Percentiles rank a stretch among this genome's conserved stretches.
These are phyloP conservation scores for Gossypioides kirkii DNA, from an alignment of 345 rosid genomes.

Conservation along the genomic window DNA sequence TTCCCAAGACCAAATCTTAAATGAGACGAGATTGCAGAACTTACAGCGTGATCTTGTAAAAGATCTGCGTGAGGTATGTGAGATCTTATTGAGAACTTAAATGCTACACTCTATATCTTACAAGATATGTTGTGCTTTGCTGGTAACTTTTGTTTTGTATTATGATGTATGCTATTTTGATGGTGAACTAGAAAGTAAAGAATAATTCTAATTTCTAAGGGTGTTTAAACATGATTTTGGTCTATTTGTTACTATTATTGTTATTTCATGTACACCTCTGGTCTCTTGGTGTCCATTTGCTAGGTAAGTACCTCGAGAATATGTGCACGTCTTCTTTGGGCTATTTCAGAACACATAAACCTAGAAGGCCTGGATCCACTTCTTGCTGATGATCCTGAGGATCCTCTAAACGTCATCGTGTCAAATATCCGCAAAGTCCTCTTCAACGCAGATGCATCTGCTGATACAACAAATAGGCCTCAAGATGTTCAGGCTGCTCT, in stretches of 20 bases:
- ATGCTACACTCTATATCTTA: constrained; percentile 3
- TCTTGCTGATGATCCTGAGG: constrained; percentile 98
- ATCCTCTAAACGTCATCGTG: constrained; percentile 73
- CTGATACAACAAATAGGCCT: constrained; percentile 71
- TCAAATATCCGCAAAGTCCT: constrained; percentile 84
- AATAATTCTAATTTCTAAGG: not conserved
- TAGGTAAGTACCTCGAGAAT: constrained; percentile 80
- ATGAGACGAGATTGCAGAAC: constrained; percentile 89
- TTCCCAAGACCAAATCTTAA: constrained; percentile 91
- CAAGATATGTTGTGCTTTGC: not conserved
- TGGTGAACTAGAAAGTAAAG: not conserved
- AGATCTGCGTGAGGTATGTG: constrained; percentile 77
- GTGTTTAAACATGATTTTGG: not conserved
- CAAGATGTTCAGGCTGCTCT: constrained; percentile 96
- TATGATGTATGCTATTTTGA: not conserved
- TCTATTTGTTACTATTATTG: not conserved
- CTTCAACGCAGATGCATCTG: constrained; percentile 73
- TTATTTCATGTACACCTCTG: not conserved
- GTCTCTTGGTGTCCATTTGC: constrained; percentile 15
- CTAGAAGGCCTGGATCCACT: constrained; percentile 97
- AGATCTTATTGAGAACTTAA: constrained; percentile 1
- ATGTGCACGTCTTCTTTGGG: constrained; percentile 82
- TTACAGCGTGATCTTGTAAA: constrained; percentile 88
- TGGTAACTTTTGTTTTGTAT: not conserved
- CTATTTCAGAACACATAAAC: constrained; percentile 87